Evolutionary conservation across 169 alveolate species (phyloP), one percentile per base, ranked within the genome.

Genomic region (Plasmodium coatneyi): DNA sequence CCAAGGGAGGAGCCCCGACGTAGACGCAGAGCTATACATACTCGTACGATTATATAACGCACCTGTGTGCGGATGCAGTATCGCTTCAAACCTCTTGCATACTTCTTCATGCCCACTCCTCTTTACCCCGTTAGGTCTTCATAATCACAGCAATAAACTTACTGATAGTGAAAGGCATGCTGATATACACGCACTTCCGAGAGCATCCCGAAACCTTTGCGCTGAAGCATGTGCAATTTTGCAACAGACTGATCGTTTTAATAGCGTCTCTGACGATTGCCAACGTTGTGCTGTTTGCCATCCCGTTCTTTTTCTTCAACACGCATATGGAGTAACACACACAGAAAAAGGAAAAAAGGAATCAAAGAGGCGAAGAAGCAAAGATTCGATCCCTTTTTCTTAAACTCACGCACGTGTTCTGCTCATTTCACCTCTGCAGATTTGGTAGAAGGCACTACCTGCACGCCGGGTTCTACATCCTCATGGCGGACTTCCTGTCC

Each of bases 121-220:
- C 16, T 22, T 22, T 34, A 19, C 76, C 10, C 54, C 16, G 22
- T 74, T 19, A 84, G 93, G 79, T 34, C 22, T 84, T 84, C 79
- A 84, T 84, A 49, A 41, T 84, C 43, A 30, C 71, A 46, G 25
- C 41, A 25, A 84, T 84, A 74, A 76, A 84, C 66, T 28, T 84
- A 49, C 1, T 84, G n/a, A 36, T 84, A 74, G 86, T 84, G 1
- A 84, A 74, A 39, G 84, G 84, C 14, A 30, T 74, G 43, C 54
- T 84, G 10, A 49, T 84, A 86, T 86, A 74, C 66, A 12, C 93
- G 7, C 93, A 86, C 41, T 86, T 86, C 43, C 56, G 84, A 36
- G 83, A 84, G 66, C 93, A 84, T 41, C 93, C 93, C 3, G 93
- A 86, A 34, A 72, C 93, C 0, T 86, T 76, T 74, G 71, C 93